phyloP scores from a whole-genome alignment of 768 basidiomycete genomes.

The Russula foetens region DNA sequence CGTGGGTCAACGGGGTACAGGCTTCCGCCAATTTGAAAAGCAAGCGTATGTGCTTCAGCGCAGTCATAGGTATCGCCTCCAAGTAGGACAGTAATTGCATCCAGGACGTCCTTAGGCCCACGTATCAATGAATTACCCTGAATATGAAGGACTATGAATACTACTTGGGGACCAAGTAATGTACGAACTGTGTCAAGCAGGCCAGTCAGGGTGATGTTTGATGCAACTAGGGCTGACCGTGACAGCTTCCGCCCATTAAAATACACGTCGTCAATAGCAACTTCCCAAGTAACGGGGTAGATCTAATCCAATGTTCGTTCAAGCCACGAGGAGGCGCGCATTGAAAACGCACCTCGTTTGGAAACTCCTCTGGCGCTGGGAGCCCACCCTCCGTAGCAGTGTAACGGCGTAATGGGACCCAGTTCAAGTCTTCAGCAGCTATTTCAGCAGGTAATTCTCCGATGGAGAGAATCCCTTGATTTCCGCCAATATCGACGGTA shows the following conservation, averaged over 20 bases:
- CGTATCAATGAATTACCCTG: constrained; percentile 75
- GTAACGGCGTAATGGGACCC: constrained; percentile 58
- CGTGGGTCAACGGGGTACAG: constrained; percentile 70
- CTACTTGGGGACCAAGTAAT: not conserved
- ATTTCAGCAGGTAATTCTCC: constrained; percentile 54
- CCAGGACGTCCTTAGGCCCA: constrained; percentile 59
- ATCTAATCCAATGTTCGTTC: constrained; percentile 17
- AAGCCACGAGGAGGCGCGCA: not conserved
- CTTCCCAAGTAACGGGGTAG: constrained; percentile 47
- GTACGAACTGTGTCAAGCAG: constrained; percentile 60
- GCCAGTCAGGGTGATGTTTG: constrained; percentile 48
- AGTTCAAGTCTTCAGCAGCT: constrained; percentile 43
- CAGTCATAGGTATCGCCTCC: constrained; percentile 46
- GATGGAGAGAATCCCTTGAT: constrained; percentile 54
- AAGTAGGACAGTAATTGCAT: constrained; percentile 36
- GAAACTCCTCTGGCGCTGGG: constrained; percentile 44
- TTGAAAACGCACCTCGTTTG: constrained; percentile 45
- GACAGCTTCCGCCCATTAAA: constrained; percentile 58
- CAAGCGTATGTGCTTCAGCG: constrained; percentile 49
- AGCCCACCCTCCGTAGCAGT: constrained; percentile 44
- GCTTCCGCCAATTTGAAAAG: constrained; percentile 61
- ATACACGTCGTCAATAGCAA: constrained; percentile 61
- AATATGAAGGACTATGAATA: not conserved
- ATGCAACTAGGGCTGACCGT: constrained; percentile 41
- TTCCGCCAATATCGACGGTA: constrained; percentile 58